A percentile compares a stretch with the other conserved stretches of the same genome.
Conservation (phyloP, 352 stramenopile genomes). For the Blastocystis sp. region DNA sequence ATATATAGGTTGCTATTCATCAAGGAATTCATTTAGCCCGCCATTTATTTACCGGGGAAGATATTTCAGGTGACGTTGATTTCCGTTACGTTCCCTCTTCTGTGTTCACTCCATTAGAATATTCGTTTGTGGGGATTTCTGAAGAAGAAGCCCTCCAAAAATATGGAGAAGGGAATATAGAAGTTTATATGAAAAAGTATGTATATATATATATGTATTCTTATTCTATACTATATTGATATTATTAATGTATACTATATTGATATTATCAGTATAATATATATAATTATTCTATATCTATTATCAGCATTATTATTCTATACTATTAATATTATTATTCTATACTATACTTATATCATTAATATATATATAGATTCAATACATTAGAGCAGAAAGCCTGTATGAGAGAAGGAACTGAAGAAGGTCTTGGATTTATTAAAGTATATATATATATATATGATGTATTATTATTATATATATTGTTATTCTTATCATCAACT, state of each 20-base stretch:
- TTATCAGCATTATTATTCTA: too few species aligned
- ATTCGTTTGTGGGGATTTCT: slow-evolving; percentile 77
- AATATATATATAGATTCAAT: slow-evolving; percentile 17
- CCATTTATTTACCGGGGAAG: slow-evolving; percentile 62
- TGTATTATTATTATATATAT: too few species aligned
- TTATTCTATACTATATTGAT: too few species aligned
- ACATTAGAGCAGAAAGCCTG: slow-evolving; percentile 71
- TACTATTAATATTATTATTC: too few species aligned
- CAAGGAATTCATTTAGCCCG: slow-evolving; percentile 66
- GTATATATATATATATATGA: too few species aligned
- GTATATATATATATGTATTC: too few species aligned
- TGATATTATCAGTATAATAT: too few species aligned
- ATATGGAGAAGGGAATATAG: slow-evolving; percentile 68
- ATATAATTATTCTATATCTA: too few species aligned
- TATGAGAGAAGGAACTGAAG: slow-evolving; percentile 41
- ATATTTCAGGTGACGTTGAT: slow-evolving; percentile 42
- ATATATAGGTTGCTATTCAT: slow-evolving; percentile 86
- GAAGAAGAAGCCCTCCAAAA: slow-evolving; percentile 73
- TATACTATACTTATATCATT: too few species aligned
- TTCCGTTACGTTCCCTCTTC: slow-evolving; percentile 46
- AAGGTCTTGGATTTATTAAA: too few species aligned
- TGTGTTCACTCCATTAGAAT: slow-evolving; percentile 91
- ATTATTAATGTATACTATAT: too few species aligned
- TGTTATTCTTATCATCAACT: too few species aligned
- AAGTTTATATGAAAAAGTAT: slow-evolving; percentile 79